These are phyloP conservation scores for Colletotrichum camelliae DNA, from an alignment of 2,329 filamentous ascomycete genomes.

Conservation along the genomic window DNA sequence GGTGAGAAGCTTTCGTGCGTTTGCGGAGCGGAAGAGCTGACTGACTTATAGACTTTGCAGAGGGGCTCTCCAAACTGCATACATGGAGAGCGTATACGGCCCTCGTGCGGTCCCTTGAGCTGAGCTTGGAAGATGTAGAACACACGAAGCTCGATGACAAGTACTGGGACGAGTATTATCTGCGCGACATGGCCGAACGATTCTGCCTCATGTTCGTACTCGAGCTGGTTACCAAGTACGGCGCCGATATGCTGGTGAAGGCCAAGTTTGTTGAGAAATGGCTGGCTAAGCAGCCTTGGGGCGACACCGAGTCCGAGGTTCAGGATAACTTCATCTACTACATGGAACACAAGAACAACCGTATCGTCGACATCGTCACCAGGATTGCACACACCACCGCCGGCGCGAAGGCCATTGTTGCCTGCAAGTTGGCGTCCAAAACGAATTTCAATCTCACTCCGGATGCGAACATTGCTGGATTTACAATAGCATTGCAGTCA, in stretches of 20 bases:
- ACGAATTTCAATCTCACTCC: conserved; percentile 17
- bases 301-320: conserved; percentile 56
- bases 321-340: conserved; percentile 60
- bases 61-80: conserved; percentile 53
- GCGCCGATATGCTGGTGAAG: conserved; percentile 61
- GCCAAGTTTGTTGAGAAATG: conserved; percentile 74
- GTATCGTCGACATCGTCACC: conserved; percentile 57
- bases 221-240: conserved; percentile 65
- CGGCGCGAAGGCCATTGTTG: conserved; percentile 58
- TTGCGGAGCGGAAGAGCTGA: conserved; percentile 1
- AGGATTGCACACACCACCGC: conserved; percentile 52
- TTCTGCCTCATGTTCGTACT: conserved; percentile 63
- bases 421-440: conserved; percentile 51
- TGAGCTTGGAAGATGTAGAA: conserved; percentile 55
- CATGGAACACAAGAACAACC: conserved; percentile 54
- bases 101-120: conserved; percentile 64
- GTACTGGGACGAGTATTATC: conserved; percentile 66
- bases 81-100: conserved; percentile 58
- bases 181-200: conserved; percentile 67
- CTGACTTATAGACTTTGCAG: conserved; percentile 32
- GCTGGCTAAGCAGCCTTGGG: conserved; percentile 77
- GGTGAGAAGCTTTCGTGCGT: not conserved
- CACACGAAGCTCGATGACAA: conserved; percentile 58
- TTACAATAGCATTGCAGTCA: conserved; percentile 41
- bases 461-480: conserved; percentile 22